Percentiles rank a stretch among this genome's conserved stretches.
phyloP scores from a whole-genome alignment of 164 flowering plant genomes.

The Santalum album region DNA sequence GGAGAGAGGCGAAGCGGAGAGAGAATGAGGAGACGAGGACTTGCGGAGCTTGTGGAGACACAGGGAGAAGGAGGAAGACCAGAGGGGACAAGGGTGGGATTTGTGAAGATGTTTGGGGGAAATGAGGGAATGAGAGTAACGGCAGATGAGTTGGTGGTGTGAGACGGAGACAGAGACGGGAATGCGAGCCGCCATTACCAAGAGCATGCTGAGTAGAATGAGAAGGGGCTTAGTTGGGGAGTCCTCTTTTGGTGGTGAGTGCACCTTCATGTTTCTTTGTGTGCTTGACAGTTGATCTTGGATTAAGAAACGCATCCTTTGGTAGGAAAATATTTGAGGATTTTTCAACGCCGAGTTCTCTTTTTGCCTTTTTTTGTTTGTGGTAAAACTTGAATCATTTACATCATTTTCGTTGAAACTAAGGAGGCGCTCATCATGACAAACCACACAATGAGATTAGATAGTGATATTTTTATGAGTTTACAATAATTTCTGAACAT shows the following conservation, averaged over 20 bases:
- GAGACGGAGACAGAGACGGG: slow-evolving; percentile 30
- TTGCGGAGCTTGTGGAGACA: slow-evolving; percentile 30
- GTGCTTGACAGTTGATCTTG: no score
- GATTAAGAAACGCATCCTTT: no score
- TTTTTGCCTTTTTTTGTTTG: no score
- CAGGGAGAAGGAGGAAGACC: slow-evolving; percentile 71
- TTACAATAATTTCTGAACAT: no score
- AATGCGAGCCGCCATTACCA: slow-evolving; percentile 23
- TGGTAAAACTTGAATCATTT: no score
- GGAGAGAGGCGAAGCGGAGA: slow-evolving; percentile 3
- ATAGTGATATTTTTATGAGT: no score
- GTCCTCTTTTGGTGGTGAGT: neutral
- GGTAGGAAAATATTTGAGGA: no score
- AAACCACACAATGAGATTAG: no score
- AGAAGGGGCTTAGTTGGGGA: neutral
- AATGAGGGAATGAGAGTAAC: slow-evolving; percentile 14
- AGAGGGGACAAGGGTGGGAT: slow-evolving; percentile 70
- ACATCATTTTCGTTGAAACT: no score
- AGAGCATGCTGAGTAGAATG: slow-evolving; percentile 17
- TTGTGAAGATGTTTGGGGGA: slow-evolving; percentile 29
- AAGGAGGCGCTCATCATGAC: no score
- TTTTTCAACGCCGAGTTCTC: no score
- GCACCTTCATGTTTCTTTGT: neutral
- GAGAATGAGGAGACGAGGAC: slow-evolving; percentile 6
- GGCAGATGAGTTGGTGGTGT: neutral